A percentile compares a stretch with the other conserved stretches of the same genome.
Evolutionary conservation across 2,329 filamentous ascomycete species (phyloP).

Genomic region (Stagonosporopsis tanaceti): DNA sequence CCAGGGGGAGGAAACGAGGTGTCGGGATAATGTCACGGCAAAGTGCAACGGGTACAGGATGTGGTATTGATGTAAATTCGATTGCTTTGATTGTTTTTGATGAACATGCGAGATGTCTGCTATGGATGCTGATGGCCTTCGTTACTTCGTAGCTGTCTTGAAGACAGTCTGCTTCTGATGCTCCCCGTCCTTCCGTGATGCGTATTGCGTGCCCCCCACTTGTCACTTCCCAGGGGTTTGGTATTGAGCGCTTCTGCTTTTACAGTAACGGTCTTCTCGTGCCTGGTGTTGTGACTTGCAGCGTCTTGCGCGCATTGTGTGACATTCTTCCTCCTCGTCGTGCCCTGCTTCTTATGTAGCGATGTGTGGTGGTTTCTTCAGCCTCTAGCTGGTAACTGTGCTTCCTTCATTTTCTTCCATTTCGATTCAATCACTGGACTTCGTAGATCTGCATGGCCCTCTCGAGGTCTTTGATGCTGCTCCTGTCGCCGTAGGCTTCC

Average conservation of each 20-base stretch:
- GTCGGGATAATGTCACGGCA: neutral
- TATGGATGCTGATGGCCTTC: slow-evolving; percentile 4
- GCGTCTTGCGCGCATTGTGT: slow-evolving; percentile 21
- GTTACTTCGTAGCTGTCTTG: slow-evolving; percentile 16
- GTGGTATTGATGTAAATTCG: neutral
- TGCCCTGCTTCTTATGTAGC: slow-evolving; percentile 1
- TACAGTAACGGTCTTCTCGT: slow-evolving; percentile 4
- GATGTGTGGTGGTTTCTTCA: slow-evolving; percentile 4
- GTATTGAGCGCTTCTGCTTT: slow-evolving; percentile 5
- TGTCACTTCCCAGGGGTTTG: slow-evolving; percentile 22
- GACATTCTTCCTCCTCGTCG: slow-evolving; percentile 4
- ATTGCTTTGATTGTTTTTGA: neutral
- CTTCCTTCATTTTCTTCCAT: neutral
- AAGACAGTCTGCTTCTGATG: slow-evolving; percentile 4
- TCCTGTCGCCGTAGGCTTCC: slow-evolving; percentile 57
- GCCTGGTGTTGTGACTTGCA: slow-evolving; percentile 23
- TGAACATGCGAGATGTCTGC: slow-evolving; percentile 3
- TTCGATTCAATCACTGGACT: slow-evolving; percentile 42
- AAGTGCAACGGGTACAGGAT: neutral
- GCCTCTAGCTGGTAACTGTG: slow-evolving; percentile 20
- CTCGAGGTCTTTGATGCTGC: slow-evolving; percentile 54
- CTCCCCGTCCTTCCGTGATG: neutral
- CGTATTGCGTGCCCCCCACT: slow-evolving; percentile 9
- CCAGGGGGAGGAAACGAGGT: neutral
- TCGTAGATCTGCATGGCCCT: slow-evolving; percentile 56